Percentiles rank a stretch among this genome's conserved stretches.
Conservation (phyloP, 2,329 filamentous ascomycete species). For the Xylaria arbuscula region DNA sequence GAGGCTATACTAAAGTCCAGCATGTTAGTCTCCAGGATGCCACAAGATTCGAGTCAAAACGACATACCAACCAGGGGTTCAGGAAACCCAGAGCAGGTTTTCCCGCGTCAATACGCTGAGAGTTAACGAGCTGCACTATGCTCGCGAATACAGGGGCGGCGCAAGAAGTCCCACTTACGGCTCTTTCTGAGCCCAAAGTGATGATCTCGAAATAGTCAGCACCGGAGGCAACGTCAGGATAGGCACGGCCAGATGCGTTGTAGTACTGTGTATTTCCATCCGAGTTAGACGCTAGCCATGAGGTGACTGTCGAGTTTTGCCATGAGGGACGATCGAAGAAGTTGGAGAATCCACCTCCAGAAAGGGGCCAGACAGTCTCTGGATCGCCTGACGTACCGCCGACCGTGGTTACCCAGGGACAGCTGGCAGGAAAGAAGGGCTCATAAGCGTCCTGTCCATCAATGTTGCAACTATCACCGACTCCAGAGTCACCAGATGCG, state of each 20-base stretch:
- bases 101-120: background rate
- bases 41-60: background rate
- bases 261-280: background rate
- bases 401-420: background rate
- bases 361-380: background rate
- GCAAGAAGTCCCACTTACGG: background rate
- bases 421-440: background rate
- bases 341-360: background rate
- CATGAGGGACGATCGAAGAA: background rate
- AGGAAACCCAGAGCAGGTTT: background rate
- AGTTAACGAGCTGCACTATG: background rate
- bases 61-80: background rate
- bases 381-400: background rate
- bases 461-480: background rate
- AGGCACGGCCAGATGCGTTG: background rate
- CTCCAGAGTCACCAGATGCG: background rate
- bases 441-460: background rate
- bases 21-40: background rate
- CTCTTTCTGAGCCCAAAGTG: background rate
- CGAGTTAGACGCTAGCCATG: background rate
- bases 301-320: background rate
- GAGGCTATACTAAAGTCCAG: background rate
- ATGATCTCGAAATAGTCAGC: background rate
- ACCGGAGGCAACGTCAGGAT: background rate
- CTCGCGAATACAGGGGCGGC: background rate